Percentiles rank a stretch among this genome's conserved stretches.
Evolutionary conservation across 768 basidiomycete genomes (phyloP).

Genomic region (Boletus coccyginus): DNA sequence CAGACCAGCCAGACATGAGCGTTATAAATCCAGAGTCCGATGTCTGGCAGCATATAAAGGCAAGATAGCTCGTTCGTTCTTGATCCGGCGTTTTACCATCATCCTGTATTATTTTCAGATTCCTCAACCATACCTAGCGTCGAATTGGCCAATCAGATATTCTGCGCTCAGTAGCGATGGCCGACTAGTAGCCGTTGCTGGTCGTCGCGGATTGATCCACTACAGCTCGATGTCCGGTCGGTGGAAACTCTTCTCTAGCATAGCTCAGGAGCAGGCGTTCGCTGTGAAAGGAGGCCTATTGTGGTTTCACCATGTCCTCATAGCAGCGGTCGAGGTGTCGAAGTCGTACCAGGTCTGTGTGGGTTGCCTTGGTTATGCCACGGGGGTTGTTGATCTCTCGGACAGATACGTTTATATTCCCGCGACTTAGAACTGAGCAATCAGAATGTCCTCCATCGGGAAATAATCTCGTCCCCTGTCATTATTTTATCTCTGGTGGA

Average conservation of each 20-base stretch:
- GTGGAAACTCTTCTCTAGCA: conserved; percentile 87
- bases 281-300: conserved; percentile 85
- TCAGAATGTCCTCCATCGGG: conserved; percentile 79
- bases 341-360: conserved; percentile 69
- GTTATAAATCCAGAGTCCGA: conserved; percentile 97
- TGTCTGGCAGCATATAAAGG: conserved; percentile 98
- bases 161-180: conserved; percentile 91
- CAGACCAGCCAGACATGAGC: conserved; percentile 97
- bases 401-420: conserved; percentile 88
- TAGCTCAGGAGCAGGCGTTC: conserved; percentile 84
- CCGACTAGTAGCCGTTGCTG: conserved; percentile 88
- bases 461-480: conserved; percentile 72
- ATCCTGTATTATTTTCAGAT: conserved; percentile 49
- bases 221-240: conserved; percentile 92
- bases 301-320: conserved; percentile 96
- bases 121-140: conserved; percentile 81
- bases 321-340: conserved; percentile 83
- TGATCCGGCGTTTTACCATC: background rate
- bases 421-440: conserved; percentile 85
- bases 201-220: conserved; percentile 85
- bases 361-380: background rate
- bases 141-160: conserved; percentile 93
- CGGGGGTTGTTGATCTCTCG: background rate
- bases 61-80: conserved; percentile 20
- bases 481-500: conserved; percentile 90